phyloP scores from a whole-genome alignment of 495 filamentous ascomycete species.

The Hypoxylon lenormandii region DNA sequence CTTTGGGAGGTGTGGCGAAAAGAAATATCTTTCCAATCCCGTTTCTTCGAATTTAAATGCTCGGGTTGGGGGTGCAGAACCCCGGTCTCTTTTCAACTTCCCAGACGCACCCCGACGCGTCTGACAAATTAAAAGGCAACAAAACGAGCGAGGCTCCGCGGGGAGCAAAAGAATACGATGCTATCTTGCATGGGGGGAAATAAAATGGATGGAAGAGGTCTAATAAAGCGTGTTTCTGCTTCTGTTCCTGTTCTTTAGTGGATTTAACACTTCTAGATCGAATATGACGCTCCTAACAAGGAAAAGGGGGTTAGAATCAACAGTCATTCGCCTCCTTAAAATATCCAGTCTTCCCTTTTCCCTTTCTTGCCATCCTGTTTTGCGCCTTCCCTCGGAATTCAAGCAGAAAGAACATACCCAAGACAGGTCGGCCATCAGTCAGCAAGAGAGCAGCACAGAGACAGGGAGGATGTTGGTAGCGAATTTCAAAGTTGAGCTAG shows the following conservation, averaged over 20 bases:
- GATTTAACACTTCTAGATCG: conserved; percentile 8
- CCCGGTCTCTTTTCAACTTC: conserved; percentile 28
- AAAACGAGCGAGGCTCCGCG: conserved; percentile 39
- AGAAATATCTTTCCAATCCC: conserved; percentile 31
- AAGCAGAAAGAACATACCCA: background rate
- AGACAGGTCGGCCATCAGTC: no score
- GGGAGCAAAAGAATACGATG: conserved; percentile 3
- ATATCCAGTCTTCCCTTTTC: conserved; percentile 5
- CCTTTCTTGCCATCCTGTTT: conserved; percentile 1
- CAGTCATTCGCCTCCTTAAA: conserved; percentile 2
- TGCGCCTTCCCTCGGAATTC: conserved; percentile 36
- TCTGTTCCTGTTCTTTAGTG: background rate
- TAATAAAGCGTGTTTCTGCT: background rate
- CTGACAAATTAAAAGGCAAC: conserved; percentile 48
- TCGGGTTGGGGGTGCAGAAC: conserved; percentile 21
- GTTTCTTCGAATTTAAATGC: conserved; percentile 45
- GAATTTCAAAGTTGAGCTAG: conserved; percentile 6
- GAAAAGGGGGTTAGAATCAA: background rate
- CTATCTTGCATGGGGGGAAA: conserved; percentile 12
- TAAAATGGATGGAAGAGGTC: conserved; percentile 3
- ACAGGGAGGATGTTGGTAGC: background rate
- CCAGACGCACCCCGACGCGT: conserved; percentile 31
- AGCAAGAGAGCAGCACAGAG: no score
- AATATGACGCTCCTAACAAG: conserved; percentile 1
- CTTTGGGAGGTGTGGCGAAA: conserved; percentile 42